phyloP scores from a whole-genome alignment of 352 stramenopile genomes.

The Pythium dissimile region DNA sequence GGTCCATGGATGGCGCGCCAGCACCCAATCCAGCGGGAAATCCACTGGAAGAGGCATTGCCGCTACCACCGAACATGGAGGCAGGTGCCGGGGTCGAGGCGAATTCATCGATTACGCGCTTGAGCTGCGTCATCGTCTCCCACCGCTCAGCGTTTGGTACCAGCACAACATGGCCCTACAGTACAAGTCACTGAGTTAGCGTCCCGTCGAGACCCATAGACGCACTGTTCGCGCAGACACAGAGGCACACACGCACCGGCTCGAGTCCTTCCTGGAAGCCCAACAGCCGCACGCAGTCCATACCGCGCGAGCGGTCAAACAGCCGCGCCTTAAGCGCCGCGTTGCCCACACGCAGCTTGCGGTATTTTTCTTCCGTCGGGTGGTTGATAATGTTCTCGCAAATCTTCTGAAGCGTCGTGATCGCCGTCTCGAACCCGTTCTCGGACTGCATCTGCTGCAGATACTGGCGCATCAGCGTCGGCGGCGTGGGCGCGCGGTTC shows the following conservation, averaged over 20 bases:
- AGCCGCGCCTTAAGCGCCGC: constrained; percentile 58
- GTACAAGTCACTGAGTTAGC: neutral
- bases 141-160: constrained; percentile 69
- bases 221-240: neutral
- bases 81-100: constrained; percentile 7
- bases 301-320: constrained; percentile 50
- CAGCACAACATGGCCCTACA: constrained; percentile 64
- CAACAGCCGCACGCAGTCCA: constrained; percentile 59
- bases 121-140: constrained; percentile 65
- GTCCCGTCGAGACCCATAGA: neutral
- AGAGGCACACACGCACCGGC: constrained; percentile 28
- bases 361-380: constrained; percentile 76
- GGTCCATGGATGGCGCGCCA: constrained; percentile 1
- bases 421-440: constrained; percentile 37
- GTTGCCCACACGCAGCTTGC: constrained; percentile 68
- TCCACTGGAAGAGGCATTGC: neutral
- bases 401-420: constrained; percentile 79
- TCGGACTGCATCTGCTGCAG: constrained; percentile 62
- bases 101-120: constrained; percentile 63
- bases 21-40: constrained; percentile 19
- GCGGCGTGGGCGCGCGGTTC: neutral
- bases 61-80: constrained; percentile 10
- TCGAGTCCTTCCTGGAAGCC: constrained; percentile 73
- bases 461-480: constrained; percentile 33
- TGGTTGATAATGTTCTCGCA: constrained; percentile 75